Base-by-base conservation (phyloP, 2,329 filamentous ascomycete genomes). In the Claviceps pusilla region DNA sequence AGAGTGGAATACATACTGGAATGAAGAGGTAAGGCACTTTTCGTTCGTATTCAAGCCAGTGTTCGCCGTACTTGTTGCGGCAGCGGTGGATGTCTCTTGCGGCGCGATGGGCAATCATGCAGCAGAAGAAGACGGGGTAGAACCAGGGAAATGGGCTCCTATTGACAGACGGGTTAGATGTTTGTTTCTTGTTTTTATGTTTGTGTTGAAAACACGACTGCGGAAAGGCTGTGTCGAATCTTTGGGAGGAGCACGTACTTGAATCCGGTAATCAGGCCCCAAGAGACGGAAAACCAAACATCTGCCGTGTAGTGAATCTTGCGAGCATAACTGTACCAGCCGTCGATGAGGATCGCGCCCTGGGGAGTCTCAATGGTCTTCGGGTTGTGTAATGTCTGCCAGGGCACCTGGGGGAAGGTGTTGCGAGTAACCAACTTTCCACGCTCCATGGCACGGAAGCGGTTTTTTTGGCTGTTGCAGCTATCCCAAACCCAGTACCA, bases 401-500 rank as follows among this genome's bases (percentile, higher is more conserved):
- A 96, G 7, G 88, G 89, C n/a, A 95, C 78, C 68, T 91, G 87
- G 5, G 90, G 89, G 73, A 95, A 95, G 3, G 88, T 84, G 62
- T 84, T 87, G 62, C 89, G 86, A 66, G 81, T 74, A 52, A 84
- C 70, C 52, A 78, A 65, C 45, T 82, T 83, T 57, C 88, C 88
- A 57, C 84, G 81, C 71, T 94, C 87, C 70, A 82, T 77, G 59
- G 85, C 80, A 54, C 89, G 83, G 80, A 91, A 95, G 59, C 86
- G 83, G 73, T 95, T 95, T 80, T 95, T 95, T 71, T 95, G 89
- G 65, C 82, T 88, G 73, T 95, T 95, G 71, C 82, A 84, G 47
- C 88, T 93, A 65, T 95, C 89, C 88, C 89, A 95, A 54, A 94
- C 76, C 80, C 87, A 91, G 75, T 95, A 95, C 60, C 86, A 82